Base-by-base conservation (phyloP, 2,329 filamentous ascomycete species). In the Ustilaginoidea virens region DNA sequence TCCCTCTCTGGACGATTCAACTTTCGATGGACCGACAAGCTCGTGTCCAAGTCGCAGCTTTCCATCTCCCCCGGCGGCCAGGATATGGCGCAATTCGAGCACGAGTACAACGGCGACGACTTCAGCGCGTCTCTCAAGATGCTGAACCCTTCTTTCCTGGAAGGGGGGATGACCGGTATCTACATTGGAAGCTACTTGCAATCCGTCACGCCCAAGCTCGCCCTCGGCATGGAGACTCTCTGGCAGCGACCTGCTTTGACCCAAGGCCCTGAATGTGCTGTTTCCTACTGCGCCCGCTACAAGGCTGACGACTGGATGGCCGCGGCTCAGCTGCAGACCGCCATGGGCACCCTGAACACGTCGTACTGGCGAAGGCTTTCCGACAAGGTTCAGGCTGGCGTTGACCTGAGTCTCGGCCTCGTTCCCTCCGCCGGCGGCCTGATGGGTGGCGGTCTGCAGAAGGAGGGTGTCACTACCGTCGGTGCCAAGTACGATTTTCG, bases 401-500 rank as follows among this genome's bases (percentile, higher is more conserved):
- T 92, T 43, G 87, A 96, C 46, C 74, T 92, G 66, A 92, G 85
- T 55, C 68, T 98, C 34, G 79, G 86, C 39, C 78, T 93, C 42
- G 74, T 74, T 18, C 64, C 70, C 17, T 65, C 70, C 31, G 59
- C 63, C 29, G 71, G 69, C 29, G 69, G 72, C 38, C 60, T 81
- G 56, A 85, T 90, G 74, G 82, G 82, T 46, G 73, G 67, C 35
- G 74, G 74, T 26, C 53, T 76, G 30, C 71, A 76, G 53, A 87
- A 85, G 56, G 86, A 98, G 55, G 90, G 90, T 32, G 69, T 82
- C 36, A 86, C 92, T 30, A 83, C 86, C 31, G 69, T 96, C 45
- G 90, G 87, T 47, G 82, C 85, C 52, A 98, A 98, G 61, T 98
- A 98, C 60, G 87, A 94, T 55, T 98, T 98, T 73, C 74, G 82